Percentiles rank a stretch among this genome's conserved stretches.
These are phyloP conservation scores for Colletotrichum melonis DNA, from an alignment of 2,329 filamentous ascomycete species.

Conservation along the genomic window DNA sequence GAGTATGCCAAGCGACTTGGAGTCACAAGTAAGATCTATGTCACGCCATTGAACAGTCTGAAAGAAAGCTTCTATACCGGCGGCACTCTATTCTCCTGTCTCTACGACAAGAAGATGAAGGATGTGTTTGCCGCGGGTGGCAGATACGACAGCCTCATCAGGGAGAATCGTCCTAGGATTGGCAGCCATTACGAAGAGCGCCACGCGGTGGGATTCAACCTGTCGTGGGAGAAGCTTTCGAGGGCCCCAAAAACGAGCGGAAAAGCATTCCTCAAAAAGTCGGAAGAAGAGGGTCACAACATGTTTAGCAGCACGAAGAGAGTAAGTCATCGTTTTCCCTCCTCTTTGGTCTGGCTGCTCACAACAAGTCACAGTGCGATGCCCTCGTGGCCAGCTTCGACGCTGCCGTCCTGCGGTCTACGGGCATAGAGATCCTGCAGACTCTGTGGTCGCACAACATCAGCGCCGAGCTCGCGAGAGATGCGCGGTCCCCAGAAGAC, in stretches of 20 bases:
- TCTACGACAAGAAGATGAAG: slow-evolving; percentile 85
- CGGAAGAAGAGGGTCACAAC: slow-evolving; percentile 70
- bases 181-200: slow-evolving; percentile 71
- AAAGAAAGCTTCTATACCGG: slow-evolving; percentile 92
- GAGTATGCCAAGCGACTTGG: slow-evolving; percentile 81
- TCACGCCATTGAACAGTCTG: slow-evolving; percentile 86
- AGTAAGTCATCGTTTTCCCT: neutral
- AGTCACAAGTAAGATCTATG: slow-evolving; percentile 81
- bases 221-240: slow-evolving; percentile 87
- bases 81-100: slow-evolving; percentile 89
- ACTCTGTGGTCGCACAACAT: slow-evolving; percentile 86
- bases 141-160: slow-evolving; percentile 90
- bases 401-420: slow-evolving; percentile 76
- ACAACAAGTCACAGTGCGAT: slow-evolving; percentile 71
- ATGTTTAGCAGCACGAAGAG: slow-evolving; percentile 59
- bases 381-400: slow-evolving; percentile 92
- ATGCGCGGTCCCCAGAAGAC: slow-evolving; percentile 83
- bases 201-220: slow-evolving; percentile 91
- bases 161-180: slow-evolving; percentile 80
- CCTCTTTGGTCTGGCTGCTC: neutral
- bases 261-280: slow-evolving; percentile 75
- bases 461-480: slow-evolving; percentile 86
- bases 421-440: slow-evolving; percentile 81
- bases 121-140: slow-evolving; percentile 95
- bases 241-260: slow-evolving; percentile 68